Base-by-base conservation (phyloP, 164 flowering plant species). In the Dillenia turbinata region DNA sequence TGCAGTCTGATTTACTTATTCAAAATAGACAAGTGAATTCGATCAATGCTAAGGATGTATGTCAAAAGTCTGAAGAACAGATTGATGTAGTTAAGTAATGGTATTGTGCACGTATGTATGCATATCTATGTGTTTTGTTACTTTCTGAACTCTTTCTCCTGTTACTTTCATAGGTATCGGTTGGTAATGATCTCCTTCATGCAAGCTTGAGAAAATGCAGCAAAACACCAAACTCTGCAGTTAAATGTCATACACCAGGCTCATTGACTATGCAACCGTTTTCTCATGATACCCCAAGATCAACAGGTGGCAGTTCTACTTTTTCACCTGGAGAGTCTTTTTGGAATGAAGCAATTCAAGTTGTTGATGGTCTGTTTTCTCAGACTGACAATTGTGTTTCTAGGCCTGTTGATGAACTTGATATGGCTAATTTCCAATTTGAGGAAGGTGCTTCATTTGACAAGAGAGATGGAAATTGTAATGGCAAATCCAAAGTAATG, bases 311-410 rank as follows among this genome's bases (percentile, higher is more conserved):
- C 56, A 83, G 84, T 75, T 87, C 90, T 49, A 67, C 81, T 12
- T 80, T 88, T 79, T 94, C 98, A 67, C 98, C 97, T 53, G 98
- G 98, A 68, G 98, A 94, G 67, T 80, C 80, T 61, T 94, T 94
- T 53, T 94, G 98, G 97, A 76, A 81, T 61, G 98, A 94, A 77
- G 98, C 96, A 62, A 83, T 94, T 52, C 77, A 80, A 78, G 71
- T 94, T 59, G 97, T 80, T 46, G 97, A 94, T 81, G 92, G 88
- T 58, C 64, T 87, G 56, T 66, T 71, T 74, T 72, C 51, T 62
- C 81, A 80, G 52, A 57, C 43, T 15, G 76, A 71, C 50, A 61
- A 62, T 54, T 33, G 54, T 51, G 52, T 66, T 71, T 69, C 52
- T 52, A 73, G 70, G 49, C 66, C 52, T 60, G 65, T 22, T 3